Conservation (phyloP, 768 basidiomycete species). For the Psilocybe azurescens region DNA sequence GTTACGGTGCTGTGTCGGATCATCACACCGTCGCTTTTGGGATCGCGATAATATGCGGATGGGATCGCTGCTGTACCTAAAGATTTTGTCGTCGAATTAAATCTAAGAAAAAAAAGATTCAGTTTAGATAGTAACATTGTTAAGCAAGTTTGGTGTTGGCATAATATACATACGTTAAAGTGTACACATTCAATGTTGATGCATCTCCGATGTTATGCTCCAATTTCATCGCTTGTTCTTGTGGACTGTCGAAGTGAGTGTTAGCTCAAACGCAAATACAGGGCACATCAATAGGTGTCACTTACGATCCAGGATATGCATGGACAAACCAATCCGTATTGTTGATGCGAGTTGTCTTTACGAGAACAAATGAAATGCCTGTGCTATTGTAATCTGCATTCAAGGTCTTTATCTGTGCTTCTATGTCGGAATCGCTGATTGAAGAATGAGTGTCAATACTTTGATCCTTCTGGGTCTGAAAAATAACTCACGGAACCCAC, state of each 20-base stretch:
- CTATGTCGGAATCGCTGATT: conserved; percentile 32
- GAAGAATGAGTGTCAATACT: not conserved
- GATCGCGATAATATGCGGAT: conserved; percentile 31
- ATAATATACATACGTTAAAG: conserved; percentile 19
- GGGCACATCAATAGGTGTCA: not conserved
- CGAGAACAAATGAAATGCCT: conserved; percentile 40
- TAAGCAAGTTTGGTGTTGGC: not conserved
- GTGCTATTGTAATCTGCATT: conserved; percentile 39
- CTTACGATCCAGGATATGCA: conserved; percentile 16
- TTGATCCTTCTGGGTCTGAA: not conserved
- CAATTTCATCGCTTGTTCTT: conserved; percentile 36
- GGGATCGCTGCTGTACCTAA: conserved; percentile 53
- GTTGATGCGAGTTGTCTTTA: conserved; percentile 25
- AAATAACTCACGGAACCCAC: conserved; percentile 36
- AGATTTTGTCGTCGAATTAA: conserved; percentile 28
- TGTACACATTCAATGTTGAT: conserved; percentile 46
- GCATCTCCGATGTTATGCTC: conserved; percentile 43
- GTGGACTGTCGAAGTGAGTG: conserved; percentile 16
- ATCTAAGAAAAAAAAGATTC: conserved; percentile 25
- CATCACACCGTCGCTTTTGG: conserved; percentile 38
- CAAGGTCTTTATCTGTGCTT: conserved; percentile 39
- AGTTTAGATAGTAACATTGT: not conserved
- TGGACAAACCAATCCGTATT: conserved; percentile 12
- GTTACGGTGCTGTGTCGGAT: conserved; percentile 12
- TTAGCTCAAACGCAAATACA: not conserved